phyloP scores from a whole-genome alignment of 208 protist genomes.

The Cochliopodium minus region DNA sequence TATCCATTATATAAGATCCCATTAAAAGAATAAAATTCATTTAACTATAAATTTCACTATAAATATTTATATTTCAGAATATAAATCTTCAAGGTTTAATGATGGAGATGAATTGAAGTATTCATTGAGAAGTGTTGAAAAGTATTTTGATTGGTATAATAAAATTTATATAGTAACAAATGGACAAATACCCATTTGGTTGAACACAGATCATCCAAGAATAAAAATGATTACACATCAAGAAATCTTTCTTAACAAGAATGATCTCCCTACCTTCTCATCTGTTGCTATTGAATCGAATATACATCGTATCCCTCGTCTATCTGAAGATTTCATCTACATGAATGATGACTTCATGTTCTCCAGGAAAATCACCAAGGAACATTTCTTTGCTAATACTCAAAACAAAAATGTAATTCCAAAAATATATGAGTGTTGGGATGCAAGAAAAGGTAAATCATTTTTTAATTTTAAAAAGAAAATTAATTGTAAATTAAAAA shows the following conservation, averaged over 20 bases:
- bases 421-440: too few relatives aligned
- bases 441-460: too few relatives aligned
- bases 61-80: too few relatives aligned
- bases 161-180: conserved; percentile 82
- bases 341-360: conserved; percentile 71
- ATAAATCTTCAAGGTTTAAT: too few relatives aligned
- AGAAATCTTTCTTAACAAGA: conserved; percentile 53
- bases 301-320: conserved; percentile 54
- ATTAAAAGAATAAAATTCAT: background rate
- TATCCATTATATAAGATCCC: background rate
- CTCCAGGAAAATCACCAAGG: too few relatives aligned
- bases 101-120: conserved; percentile 79
- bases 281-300: conserved; percentile 62
- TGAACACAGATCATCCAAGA: conserved; percentile 38
- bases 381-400: too few relatives aligned
- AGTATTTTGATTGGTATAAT: conserved; percentile 66
- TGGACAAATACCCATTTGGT: conserved; percentile 66
- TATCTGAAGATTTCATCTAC: conserved; percentile 58
- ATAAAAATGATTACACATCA: conserved; percentile 28
- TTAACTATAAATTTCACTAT: too few relatives aligned
- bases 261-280: conserved; percentile 53
- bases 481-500: too few relatives aligned
- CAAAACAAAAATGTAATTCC: too few relatives aligned
- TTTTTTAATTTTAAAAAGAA: too few relatives aligned
- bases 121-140: conserved; percentile 71